These are phyloP conservation scores for Aspergillus transmontanensis DNA, from an alignment of 2,329 filamentous ascomycete species.

Conservation along the genomic window DNA sequence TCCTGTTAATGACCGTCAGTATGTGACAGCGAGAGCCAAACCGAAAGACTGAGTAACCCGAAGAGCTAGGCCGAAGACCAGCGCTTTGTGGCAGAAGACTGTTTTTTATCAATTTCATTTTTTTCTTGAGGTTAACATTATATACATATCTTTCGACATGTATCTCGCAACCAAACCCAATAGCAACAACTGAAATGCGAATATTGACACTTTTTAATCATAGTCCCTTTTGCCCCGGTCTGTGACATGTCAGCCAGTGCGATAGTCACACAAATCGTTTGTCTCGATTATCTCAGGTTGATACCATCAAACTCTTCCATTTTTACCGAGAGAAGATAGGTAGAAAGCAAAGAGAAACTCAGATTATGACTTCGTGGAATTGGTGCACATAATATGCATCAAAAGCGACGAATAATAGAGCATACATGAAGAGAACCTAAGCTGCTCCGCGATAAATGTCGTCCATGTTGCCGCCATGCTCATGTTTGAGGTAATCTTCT, in stretches of 20 bases:
- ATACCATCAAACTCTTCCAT: background rate
- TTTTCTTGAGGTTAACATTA: background rate
- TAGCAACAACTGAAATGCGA: background rate
- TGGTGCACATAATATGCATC: background rate
- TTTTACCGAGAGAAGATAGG: no score
- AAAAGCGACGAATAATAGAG: background rate
- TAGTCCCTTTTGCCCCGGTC: background rate
- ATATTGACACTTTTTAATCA: background rate
- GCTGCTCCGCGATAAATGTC: slow-evolving; percentile 15
- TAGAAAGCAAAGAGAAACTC: no score
- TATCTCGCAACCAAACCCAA: background rate
- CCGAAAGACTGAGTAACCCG: no score
- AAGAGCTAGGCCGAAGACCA: no score
- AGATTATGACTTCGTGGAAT: no score
- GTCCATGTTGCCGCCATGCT: slow-evolving; percentile 10
- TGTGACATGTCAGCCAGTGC: background rate
- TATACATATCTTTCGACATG: background rate
- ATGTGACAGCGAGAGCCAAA: background rate
- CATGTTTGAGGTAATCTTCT: slow-evolving; percentile 4
- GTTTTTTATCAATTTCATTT: background rate
- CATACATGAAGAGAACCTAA: background rate
- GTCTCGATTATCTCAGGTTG: background rate
- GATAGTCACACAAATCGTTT: background rate
- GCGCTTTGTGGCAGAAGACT: background rate
- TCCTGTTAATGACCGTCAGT: background rate